These are phyloP conservation scores for Cyamopsis tetragonoloba DNA, from an alignment of 306 rosid species.

Conservation along the genomic window DNA sequence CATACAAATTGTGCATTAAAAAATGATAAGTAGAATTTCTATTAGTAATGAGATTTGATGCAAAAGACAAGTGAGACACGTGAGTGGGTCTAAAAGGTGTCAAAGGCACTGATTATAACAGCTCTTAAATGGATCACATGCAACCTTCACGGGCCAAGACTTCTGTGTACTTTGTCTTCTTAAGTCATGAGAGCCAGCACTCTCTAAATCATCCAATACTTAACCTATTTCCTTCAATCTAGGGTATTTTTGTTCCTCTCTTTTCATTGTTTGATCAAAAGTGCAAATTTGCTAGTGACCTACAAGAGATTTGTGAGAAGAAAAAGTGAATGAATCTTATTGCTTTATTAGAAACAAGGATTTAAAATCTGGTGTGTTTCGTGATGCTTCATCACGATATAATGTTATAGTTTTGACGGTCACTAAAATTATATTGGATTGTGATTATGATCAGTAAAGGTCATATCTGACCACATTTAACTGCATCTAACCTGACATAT, in stretches of 20 bases:
- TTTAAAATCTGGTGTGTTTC: no score
- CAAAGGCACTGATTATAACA: constrained; percentile 86
- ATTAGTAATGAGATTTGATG: constrained; percentile 33
- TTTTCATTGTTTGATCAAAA: no score
- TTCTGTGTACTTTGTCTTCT: constrained; percentile 59
- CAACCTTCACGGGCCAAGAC: constrained; percentile 86
- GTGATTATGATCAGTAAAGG: no score
- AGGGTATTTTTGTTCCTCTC: background rate
- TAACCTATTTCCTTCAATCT: background rate
- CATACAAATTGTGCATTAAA: constrained; percentile 1
- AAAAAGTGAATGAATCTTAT: background rate
- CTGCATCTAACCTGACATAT: no score
- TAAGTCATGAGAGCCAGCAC: constrained; percentile 34
- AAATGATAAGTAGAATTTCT: background rate
- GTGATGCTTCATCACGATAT: no score
- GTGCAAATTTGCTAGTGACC: constrained; percentile 6
- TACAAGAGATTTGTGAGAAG: background rate
- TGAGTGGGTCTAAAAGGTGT: constrained; percentile 87
- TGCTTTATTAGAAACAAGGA: no score
- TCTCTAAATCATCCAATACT: constrained; percentile 17
- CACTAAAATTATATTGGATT: no score
- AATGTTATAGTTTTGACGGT: no score
- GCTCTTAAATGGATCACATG: constrained; percentile 87
- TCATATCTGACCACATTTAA: no score
- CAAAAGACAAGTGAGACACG: constrained; percentile 53